phyloP scores from a whole-genome alignment of 108 stramenopile species.

The Fistulifera pelliculosa region DNA sequence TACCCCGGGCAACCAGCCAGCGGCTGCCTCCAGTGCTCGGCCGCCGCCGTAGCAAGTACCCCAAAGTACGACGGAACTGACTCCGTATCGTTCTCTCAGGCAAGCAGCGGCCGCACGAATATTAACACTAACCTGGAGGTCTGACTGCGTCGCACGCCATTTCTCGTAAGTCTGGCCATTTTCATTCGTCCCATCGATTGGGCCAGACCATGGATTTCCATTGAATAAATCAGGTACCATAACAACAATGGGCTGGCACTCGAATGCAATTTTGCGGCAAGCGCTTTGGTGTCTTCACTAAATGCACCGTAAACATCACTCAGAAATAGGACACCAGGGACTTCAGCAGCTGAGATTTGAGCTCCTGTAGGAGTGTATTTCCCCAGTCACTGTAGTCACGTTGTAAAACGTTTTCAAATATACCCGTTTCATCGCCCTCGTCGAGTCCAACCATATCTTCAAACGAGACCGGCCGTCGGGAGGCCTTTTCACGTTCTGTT shows the following conservation, averaged over 20 bases:
- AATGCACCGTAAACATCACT: slow-evolving; percentile 75
- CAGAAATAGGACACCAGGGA: slow-evolving; percentile 70
- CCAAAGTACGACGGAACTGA: slow-evolving; percentile 67
- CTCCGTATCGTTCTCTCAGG: slow-evolving; percentile 66
- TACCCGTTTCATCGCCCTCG: slow-evolving; percentile 51
- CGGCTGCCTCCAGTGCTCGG: slow-evolving; percentile 69
- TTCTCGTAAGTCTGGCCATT: slow-evolving; percentile 60
- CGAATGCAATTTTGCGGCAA: slow-evolving; percentile 89
- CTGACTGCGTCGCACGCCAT: slow-evolving; percentile 64
- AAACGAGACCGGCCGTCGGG: slow-evolving; percentile 23
- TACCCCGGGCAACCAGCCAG: slow-evolving; percentile 53
- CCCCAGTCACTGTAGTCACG: slow-evolving; percentile 82
- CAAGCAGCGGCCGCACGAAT: slow-evolving; percentile 76
- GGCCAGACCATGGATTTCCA: slow-evolving; percentile 63
- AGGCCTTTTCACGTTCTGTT: slow-evolving; percentile 39
- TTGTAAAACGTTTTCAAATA: slow-evolving; percentile 39
- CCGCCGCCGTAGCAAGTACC: slow-evolving; percentile 83
- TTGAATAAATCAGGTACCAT: slow-evolving; percentile 78
- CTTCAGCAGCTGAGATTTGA: slow-evolving; percentile 68
- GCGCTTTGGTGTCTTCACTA: slow-evolving; percentile 51
- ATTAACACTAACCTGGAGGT: slow-evolving; percentile 66
- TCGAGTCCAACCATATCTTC: slow-evolving; percentile 51
- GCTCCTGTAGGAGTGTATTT: slow-evolving; percentile 66
- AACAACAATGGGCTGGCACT: slow-evolving; percentile 84
- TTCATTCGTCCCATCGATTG: slow-evolving; percentile 33